Evolutionary conservation across 768 basidiomycete species (phyloP).

Genomic region (Boletus insuetus): DNA sequence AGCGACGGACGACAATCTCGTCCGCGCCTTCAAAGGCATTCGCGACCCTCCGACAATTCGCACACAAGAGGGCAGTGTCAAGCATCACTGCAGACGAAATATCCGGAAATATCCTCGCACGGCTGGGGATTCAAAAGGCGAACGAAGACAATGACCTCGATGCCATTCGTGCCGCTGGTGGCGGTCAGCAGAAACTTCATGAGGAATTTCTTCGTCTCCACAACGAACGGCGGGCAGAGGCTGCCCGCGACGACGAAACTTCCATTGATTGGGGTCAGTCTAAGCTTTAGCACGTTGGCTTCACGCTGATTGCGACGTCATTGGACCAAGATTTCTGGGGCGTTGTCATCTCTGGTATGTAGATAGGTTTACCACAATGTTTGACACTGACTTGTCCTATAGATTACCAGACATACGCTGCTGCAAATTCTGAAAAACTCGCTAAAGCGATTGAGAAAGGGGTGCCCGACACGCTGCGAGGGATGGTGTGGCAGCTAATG

Average conservation of each 20-base stretch:
- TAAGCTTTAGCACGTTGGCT: neutral
- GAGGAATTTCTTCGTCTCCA: conserved; percentile 74
- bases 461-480: conserved; percentile 82
- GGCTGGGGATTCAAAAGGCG: conserved; percentile 47
- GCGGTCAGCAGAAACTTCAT: conserved; percentile 69
- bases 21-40: conserved; percentile 19
- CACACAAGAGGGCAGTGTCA: conserved; percentile 66
- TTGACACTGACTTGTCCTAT: conserved; percentile 5
- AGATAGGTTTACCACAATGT: neutral
- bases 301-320: conserved; percentile 4
- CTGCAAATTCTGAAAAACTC: conserved; percentile 71
- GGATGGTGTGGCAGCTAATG: conserved; percentile 98
- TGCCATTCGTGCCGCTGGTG: conserved; percentile 48
- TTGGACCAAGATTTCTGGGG: conserved; percentile 84
- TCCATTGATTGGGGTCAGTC: conserved; percentile 76
- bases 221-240: conserved; percentile 46
- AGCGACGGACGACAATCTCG: conserved; percentile 32
- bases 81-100: conserved; percentile 47
- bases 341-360: conserved; percentile 78
- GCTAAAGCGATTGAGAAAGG: conserved; percentile 90
- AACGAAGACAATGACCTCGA: conserved; percentile 39
- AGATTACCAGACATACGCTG: conserved; percentile 90
- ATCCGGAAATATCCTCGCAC: conserved; percentile 50
- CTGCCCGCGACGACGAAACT: conserved; percentile 38
- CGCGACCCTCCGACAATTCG: conserved; percentile 24